Conservation (phyloP, 495 filamentous ascomycete genomes). For the Melanomma pulvis-pyrius region DNA sequence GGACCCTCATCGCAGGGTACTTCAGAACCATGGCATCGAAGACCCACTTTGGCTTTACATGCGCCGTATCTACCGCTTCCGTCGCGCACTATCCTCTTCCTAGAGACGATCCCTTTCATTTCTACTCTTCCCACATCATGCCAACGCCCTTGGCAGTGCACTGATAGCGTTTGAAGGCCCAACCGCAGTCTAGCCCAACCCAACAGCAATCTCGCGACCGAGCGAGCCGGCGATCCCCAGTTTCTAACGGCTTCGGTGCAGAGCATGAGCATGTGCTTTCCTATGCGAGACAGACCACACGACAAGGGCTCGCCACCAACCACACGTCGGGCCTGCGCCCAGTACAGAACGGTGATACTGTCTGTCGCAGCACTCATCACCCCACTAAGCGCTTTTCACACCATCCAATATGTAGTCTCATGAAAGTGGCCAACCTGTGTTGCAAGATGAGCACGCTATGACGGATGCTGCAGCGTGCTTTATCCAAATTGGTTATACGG, state of each 20-base stretch:
- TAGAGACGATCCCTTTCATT: constrained; percentile 13
- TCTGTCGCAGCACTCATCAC: constrained; percentile 6
- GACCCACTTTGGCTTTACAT: constrained; percentile 15
- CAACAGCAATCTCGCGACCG: constrained; percentile 5
- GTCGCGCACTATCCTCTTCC: constrained; percentile 19
- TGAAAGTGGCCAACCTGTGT: constrained; percentile 1
- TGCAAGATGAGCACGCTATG: constrained; percentile 30
- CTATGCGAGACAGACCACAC: neutral
- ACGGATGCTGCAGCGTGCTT: constrained; percentile 32
- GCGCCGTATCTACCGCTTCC: constrained; percentile 1
- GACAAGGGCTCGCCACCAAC: constrained; percentile 15
- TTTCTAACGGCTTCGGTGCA: constrained; percentile 25
- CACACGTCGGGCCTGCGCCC: neutral
- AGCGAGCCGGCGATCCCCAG: constrained; percentile 9
- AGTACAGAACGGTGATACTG: neutral
- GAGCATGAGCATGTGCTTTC: neutral
- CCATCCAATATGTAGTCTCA: constrained; percentile 26
- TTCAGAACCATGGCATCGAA: constrained; percentile 11
- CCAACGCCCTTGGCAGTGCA: constrained; percentile 27
- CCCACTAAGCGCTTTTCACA: constrained; percentile 21
- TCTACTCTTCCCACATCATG: neutral
- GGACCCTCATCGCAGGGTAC: neutral
- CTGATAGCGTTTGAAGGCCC: constrained; percentile 16
- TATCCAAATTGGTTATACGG: constrained; percentile 38
- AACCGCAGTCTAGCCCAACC: constrained; percentile 26